phyloP scores from a whole-genome alignment of 23 red algal species.

The Rhodosorus marinus region DNA sequence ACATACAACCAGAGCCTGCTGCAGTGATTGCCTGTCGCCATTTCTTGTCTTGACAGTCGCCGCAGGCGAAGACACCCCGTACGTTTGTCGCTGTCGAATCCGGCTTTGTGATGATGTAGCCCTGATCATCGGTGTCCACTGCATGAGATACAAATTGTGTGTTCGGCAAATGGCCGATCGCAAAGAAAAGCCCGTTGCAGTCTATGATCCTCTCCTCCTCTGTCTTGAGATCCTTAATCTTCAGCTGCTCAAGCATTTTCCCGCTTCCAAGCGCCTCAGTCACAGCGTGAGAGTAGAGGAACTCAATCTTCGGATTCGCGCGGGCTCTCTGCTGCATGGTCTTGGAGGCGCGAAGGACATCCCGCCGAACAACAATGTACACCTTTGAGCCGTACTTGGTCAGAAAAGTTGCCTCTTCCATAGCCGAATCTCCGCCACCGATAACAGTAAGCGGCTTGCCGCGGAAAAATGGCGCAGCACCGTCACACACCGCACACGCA shows the following conservation, averaged over 20 bases:
- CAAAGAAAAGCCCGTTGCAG: conserved; percentile 75
- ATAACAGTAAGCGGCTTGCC: conserved; percentile 47
- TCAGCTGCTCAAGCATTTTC: conserved; percentile 36
- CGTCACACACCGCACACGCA: conserved; percentile 97
- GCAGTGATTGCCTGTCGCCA: conserved; percentile 85
- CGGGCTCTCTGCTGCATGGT: conserved; percentile 81
- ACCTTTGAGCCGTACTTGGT: conserved; percentile 70
- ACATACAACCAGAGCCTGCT: conserved; percentile 85
- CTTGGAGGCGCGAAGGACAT: conserved; percentile 69
- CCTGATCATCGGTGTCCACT: conserved; percentile 40
- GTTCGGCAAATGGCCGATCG: conserved; percentile 80
- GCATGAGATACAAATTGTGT: conserved; percentile 58
- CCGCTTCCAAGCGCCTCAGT: conserved; percentile 62
- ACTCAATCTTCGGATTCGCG: conserved; percentile 43
- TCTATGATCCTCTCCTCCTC: conserved; percentile 8
- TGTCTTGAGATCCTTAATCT: conserved; percentile 44
- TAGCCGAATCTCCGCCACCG: conserved; percentile 82
- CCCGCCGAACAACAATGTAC: conserved; percentile 60
- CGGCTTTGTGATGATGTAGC: conserved; percentile 75
- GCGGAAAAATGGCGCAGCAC: conserved; percentile 79
- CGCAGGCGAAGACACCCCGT: conserved; percentile 72
- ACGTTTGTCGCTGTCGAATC: conserved; percentile 72
- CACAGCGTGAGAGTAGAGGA: conserved; percentile 57
- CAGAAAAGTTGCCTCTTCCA: conserved; percentile 94
- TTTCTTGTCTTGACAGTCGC: conserved; percentile 88